Percentiles rank a stretch among this genome's conserved stretches.
These are phyloP conservation scores for Primulina tabacum DNA, from an alignment of 257 asterid genomes.

Conservation along the genomic window DNA sequence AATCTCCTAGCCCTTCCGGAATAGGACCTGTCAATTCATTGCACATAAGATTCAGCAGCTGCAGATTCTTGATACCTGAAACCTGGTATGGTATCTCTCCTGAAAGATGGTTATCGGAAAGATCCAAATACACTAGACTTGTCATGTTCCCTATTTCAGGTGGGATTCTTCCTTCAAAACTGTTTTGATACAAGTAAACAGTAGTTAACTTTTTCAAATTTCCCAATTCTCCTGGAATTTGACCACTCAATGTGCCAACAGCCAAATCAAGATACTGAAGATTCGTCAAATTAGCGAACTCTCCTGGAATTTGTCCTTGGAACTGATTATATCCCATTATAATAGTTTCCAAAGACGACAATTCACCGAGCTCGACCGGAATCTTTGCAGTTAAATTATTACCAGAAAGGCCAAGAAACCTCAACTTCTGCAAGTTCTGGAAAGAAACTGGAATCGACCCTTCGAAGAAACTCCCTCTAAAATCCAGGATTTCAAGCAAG, in stretches of 20 bases:
- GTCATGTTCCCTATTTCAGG: conserved; percentile 51
- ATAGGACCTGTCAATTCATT: conserved; percentile 52
- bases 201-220: conserved; percentile 50
- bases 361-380: conserved; percentile 54
- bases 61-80: conserved; percentile 46
- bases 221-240: conserved; percentile 60
- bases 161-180: conserved; percentile 57
- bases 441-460: conserved; percentile 65
- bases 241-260: conserved; percentile 57
- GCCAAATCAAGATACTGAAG: conserved; percentile 71
- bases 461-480: conserved; percentile 67
- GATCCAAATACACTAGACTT: conserved; percentile 53
- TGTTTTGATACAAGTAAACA: conserved; percentile 58
- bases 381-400: conserved; percentile 66
- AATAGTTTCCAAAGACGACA: conserved; percentile 50
- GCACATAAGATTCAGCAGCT: conserved; percentile 75
- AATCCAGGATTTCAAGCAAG: conserved; percentile 50
- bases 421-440: conserved; percentile 47
- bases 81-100: conserved; percentile 65
- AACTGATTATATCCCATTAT: conserved; percentile 67
- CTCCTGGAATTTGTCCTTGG: conserved; percentile 59
- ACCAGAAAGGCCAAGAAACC: conserved; percentile 72
- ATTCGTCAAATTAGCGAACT: conserved; percentile 57
- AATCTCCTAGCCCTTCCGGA: conserved; percentile 47
- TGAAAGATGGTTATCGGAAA: conserved; percentile 52